phyloP scores from a whole-genome alignment of 371 early-diverging fungal genomes.

The Mortierella sp. region DNA sequence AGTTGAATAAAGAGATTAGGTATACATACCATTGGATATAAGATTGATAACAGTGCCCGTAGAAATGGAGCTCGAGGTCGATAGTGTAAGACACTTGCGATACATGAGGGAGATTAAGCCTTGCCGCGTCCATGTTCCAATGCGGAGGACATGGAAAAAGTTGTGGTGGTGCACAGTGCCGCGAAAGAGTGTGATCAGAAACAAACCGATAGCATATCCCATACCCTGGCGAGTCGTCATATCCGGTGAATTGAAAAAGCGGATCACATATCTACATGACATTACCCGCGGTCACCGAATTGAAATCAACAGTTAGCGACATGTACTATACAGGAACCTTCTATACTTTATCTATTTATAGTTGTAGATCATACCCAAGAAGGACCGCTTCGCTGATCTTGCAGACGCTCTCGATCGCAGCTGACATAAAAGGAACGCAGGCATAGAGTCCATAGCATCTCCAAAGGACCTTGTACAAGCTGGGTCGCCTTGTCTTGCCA shows the following conservation, averaged over 20 bases:
- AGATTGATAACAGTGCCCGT: conserved; percentile 58
- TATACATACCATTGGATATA: conserved; percentile 56
- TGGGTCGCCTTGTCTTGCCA: conserved; percentile 33
- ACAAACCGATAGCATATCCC: conserved; percentile 50
- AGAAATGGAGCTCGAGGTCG: conserved; percentile 52
- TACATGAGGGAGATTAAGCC: conserved; percentile 58
- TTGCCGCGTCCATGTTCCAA: conserved; percentile 51
- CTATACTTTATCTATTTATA: no score
- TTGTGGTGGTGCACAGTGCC: conserved; percentile 58
- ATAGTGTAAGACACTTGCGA: conserved; percentile 56
- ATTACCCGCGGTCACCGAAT: neutral
- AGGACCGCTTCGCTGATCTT: conserved; percentile 58
- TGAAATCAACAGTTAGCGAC: neutral
- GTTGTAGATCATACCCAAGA: conserved; percentile 35
- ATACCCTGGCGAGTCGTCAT: conserved; percentile 36
- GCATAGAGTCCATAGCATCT: conserved; percentile 45
- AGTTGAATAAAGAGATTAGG: no score
- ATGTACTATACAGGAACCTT: conserved; percentile 4
- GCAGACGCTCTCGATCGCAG: conserved; percentile 38
- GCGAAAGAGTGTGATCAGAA: conserved; percentile 48
- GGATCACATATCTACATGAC: conserved; percentile 54
- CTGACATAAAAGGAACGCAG: conserved; percentile 29
- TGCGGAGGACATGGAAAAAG: conserved; percentile 58
- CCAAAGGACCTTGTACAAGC: conserved; percentile 46
- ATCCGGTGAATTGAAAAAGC: conserved; percentile 45